Base-by-base conservation (phyloP, 2,329 filamentous ascomycete species). In the Trichoderma koningii region DNA sequence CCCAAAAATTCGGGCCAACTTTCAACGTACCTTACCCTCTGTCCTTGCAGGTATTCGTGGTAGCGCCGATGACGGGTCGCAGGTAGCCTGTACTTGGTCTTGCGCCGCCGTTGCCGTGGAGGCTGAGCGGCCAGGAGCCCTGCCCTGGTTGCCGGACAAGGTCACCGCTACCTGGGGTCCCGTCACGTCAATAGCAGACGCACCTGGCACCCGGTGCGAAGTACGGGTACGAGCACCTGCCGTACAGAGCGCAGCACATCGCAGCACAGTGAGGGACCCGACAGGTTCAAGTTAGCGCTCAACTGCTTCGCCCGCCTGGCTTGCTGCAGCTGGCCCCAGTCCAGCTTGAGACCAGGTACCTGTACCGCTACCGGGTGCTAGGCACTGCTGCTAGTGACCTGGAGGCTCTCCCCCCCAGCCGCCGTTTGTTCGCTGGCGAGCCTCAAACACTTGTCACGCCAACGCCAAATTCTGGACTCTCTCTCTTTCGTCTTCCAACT, bases 361-460 rank as follows among this genome's bases (percentile, higher is more conserved):
- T 38, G 34, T 38, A 38, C 34, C 10, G 34, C 34, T 38, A 38
- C 34, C 34, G 34, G 34, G 34, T 38, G 34, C 34, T 38, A 38
- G 34, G 34, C 34, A 38, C 34, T 38, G 34, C 34, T 38, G 34
- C 34, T 38, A 38, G 30, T 34, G 34, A 38, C 34, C 34, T 38
- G 34, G 34, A 38, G 34, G 34, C 34, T 61, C 47, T 17, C 48
- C 48, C 64, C 51, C 42, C 42, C 61, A 55, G 61, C 52, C 61
- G 41, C 63, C 23, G 65, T 56, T 64, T 50, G 65, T 57, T 52
- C 34, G 65, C 62, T 66, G 61, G 53, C 61, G 61, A 64, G 28
- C 61, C 34, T 42, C 50, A 53, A 66, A 62, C 59, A 63, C 42
- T 34, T 34, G 48, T 47, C 50, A 59, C 55, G 55, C 55, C 63